phyloP scores from a whole-genome alignment of 1,284 basidiomycete species.

The Trichosporon ovoides region DNA sequence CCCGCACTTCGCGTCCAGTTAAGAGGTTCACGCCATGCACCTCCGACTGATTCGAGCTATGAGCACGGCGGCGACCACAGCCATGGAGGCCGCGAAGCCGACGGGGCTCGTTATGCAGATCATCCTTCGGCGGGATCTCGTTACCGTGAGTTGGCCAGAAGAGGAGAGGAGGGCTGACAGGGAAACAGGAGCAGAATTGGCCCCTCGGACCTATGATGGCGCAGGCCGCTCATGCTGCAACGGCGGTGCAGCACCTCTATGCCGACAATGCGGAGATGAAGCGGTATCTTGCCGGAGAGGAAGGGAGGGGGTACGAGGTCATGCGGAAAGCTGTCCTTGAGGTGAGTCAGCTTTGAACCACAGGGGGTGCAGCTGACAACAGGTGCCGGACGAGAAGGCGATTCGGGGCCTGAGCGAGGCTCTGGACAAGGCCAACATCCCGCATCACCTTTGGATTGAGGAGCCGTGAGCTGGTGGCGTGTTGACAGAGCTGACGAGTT shows the following conservation, averaged over 20 bases:
- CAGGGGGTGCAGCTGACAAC: slow-evolving; percentile 2
- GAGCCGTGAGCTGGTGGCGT: slow-evolving; percentile 45
- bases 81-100: slow-evolving; percentile 17
- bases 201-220: slow-evolving; percentile 52
- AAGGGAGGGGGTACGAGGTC: slow-evolving; percentile 34
- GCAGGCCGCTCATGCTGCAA: slow-evolving; percentile 52
- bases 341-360: slow-evolving; percentile 23
- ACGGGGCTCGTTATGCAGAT: slow-evolving; percentile 49
- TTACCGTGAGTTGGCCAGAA: slow-evolving; percentile 28
- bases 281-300: slow-evolving; percentile 37
- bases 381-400: slow-evolving; percentile 39
- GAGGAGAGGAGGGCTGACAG: slow-evolving; percentile 1
- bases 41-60: background rate
- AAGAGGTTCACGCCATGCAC: background rate
- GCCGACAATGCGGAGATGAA: slow-evolving; percentile 34
- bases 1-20: background rate
- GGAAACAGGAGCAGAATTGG: slow-evolving; percentile 47
- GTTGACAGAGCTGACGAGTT: background rate
- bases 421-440: slow-evolving; percentile 34
- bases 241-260: slow-evolving; percentile 45
- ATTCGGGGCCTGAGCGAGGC: slow-evolving; percentile 35
- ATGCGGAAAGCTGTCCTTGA: slow-evolving; percentile 46
- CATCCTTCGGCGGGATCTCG: slow-evolving; percentile 42
- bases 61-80: background rate
- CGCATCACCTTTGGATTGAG: slow-evolving; percentile 52